Evolutionary conservation across 1,284 basidiomycete species (phyloP).

Genomic region (Puccinia triticina): DNA sequence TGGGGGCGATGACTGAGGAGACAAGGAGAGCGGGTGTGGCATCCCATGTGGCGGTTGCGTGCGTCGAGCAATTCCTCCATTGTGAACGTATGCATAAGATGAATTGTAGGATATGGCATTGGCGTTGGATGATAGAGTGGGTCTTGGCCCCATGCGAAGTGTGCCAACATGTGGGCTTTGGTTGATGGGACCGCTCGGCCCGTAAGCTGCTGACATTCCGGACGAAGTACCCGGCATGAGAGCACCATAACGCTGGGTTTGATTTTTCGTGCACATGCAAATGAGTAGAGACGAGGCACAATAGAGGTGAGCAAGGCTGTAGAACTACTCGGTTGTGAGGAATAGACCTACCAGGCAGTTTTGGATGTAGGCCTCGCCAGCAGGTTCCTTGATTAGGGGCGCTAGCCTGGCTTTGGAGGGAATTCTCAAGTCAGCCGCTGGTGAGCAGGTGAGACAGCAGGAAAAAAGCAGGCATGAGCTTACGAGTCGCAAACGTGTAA

Average conservation of each 20-base stretch:
- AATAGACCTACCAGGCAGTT: constrained; percentile 37
- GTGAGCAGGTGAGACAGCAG: neutral
- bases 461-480: neutral
- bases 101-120: constrained; percentile 4
- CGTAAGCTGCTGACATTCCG: neutral
- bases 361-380: constrained; percentile 45
- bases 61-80: constrained; percentile 6
- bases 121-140: constrained; percentile 18
- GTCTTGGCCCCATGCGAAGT: constrained; percentile 19
- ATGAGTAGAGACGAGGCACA: neutral
- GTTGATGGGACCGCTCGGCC: neutral
- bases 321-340: neutral
- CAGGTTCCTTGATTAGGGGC: constrained; percentile 37
- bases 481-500: constrained; percentile 47
- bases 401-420: constrained; percentile 14
- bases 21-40: constrained; percentile 19
- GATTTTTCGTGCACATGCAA: neutral
- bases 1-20: constrained; percentile 41
- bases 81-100: constrained; percentile 4
- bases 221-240: constrained; percentile 37
- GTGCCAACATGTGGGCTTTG: constrained; percentile 17
- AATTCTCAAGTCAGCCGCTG: neutral
- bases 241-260: constrained; percentile 43
- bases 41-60: constrained; percentile 25
- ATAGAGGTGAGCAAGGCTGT: neutral